These are phyloP conservation scores for Diplocarpon rosae DNA, from an alignment of 2,329 filamentous ascomycete species.

Conservation along the genomic window DNA sequence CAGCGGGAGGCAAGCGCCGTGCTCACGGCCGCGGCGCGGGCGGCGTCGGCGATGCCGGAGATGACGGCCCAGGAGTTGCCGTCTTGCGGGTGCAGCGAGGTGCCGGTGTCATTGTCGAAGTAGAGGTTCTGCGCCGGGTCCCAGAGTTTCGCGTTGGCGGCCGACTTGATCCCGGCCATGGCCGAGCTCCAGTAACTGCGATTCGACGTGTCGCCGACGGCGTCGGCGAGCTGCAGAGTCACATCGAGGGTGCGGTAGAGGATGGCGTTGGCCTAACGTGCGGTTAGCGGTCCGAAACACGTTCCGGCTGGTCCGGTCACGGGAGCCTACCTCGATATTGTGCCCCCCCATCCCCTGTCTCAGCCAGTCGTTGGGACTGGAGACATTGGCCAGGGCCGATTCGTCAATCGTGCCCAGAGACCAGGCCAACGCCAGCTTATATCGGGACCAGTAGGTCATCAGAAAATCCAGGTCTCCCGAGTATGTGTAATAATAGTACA, in stretches of 20 bases:
- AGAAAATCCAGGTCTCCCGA: too few relatives aligned
- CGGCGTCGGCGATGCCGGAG: slow-evolving; percentile 18
- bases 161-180: slow-evolving; percentile 5
- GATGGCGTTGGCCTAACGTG: too few relatives aligned
- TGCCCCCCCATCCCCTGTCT: slow-evolving; percentile 20
- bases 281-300: too few relatives aligned
- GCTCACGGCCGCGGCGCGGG: slow-evolving; percentile 30
- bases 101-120: slow-evolving; percentile 42
- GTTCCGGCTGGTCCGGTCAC: neutral
- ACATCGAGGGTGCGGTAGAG: too few relatives aligned
- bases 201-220: neutral
- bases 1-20: slow-evolving; percentile 13
- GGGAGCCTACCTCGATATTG: slow-evolving; percentile 7
- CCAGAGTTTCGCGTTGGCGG: slow-evolving; percentile 14
- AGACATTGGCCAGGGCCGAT: slow-evolving; percentile 23
- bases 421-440: too few relatives aligned
- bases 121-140: slow-evolving; percentile 33
- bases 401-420: slow-evolving; percentile 28
- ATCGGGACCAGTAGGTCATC: too few relatives aligned
- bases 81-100: slow-evolving; percentile 43
- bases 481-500: too few relatives aligned
- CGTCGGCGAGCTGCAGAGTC: too few relatives aligned
- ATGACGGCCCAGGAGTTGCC: slow-evolving; percentile 43
- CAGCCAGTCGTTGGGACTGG: slow-evolving; percentile 17
- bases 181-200: slow-evolving; percentile 2